Conservation (phyloP, 2,329 filamentous ascomycete genomes). For the Coleophoma eucalyptorum region DNA sequence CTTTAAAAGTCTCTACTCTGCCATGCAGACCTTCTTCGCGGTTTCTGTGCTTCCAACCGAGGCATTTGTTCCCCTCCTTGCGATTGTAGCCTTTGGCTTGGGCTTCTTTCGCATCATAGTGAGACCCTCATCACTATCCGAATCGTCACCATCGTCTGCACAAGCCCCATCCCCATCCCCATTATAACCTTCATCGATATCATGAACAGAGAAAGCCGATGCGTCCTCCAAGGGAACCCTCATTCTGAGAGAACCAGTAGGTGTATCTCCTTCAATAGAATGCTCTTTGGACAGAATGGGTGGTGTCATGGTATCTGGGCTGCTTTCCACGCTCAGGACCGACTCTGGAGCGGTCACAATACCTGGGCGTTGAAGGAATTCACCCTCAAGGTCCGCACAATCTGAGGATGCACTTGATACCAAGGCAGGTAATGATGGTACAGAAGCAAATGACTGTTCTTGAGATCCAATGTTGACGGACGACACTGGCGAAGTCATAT, state of each 20-base stretch:
- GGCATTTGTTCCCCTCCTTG: conserved; percentile 54
- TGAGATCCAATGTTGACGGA: conserved; percentile 43
- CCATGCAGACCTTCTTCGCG: conserved; percentile 47
- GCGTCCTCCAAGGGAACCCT: conserved; percentile 1
- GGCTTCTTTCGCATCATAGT: conserved; percentile 33
- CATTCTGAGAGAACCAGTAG: conserved; percentile 4
- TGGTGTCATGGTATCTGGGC: conserved; percentile 23
- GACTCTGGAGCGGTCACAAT: conserved; percentile 36
- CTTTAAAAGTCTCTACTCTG: background rate
- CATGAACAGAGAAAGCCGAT: conserved; percentile 11
- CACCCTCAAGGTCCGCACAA: conserved; percentile 58
- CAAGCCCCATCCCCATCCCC: conserved; percentile 20
- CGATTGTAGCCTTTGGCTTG: conserved; percentile 32
- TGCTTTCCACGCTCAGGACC: conserved; percentile 13
- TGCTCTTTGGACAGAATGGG: conserved; percentile 10
- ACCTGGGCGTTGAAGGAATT: conserved; percentile 50
- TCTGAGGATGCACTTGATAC: conserved; percentile 62
- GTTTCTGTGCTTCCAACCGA: conserved; percentile 61
- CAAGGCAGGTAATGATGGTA: conserved; percentile 59
- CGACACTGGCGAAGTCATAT: conserved; percentile 28
- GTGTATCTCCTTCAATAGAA: conserved; percentile 8
- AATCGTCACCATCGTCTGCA: conserved; percentile 21
- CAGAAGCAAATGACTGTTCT: conserved; percentile 45
- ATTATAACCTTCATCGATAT: conserved; percentile 24
- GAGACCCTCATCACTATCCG: conserved; percentile 27